Conservation (phyloP, 257 asterid species). For the Gardenia jasminoides region DNA sequence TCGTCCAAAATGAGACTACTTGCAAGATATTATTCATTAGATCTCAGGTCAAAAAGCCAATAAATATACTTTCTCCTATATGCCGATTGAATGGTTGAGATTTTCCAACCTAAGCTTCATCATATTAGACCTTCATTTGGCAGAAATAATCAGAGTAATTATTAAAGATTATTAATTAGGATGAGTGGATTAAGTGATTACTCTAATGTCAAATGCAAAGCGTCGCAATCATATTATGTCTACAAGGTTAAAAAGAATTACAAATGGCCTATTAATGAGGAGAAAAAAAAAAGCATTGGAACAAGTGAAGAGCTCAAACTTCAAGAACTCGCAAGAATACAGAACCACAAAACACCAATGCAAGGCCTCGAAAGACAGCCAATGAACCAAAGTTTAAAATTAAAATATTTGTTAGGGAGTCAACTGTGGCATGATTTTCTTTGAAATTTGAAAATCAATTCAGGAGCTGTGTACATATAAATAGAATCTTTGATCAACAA, state of each 20-base stretch:
- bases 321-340: conserved; percentile 2
- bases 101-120: neutral
- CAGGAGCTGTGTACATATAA: neutral
- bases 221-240: conserved; percentile 40
- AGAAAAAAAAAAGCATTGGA: no score
- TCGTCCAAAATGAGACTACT: neutral
- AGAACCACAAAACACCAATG: neutral
- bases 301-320: conserved; percentile 11
- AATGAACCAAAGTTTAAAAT: neutral
- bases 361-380: neutral
- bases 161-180: neutral
- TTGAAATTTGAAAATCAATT: neutral
- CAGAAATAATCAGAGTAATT: neutral
- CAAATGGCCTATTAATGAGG: neutral
- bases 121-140: neutral
- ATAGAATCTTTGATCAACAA: neutral
- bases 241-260: neutral
- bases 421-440: neutral
- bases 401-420: neutral
- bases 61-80: neutral
- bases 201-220: conserved; percentile 41
- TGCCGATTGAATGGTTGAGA: neutral
- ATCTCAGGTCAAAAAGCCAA: neutral
- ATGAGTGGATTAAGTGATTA: conserved; percentile 18
- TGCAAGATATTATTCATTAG: neutral